A percentile compares a stretch with the other conserved stretches of the same genome.
Evolutionary conservation across 2,329 filamentous ascomycete genomes (phyloP).

Genomic region (Eutypella sp.): DNA sequence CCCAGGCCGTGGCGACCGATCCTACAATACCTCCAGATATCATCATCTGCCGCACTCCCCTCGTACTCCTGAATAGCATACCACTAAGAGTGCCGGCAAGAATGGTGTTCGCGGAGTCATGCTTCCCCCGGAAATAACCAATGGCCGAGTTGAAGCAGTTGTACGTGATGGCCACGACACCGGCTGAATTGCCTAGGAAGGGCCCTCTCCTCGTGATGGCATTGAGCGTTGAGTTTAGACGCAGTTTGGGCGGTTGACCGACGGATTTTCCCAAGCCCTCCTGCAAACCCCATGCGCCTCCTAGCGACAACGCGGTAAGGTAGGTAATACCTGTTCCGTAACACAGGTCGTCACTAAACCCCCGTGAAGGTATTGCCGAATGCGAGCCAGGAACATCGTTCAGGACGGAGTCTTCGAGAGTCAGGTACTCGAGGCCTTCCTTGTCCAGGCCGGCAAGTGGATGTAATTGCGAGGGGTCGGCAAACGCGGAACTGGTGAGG

Average conservation of each 20-base stretch:
- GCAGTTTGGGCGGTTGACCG: slow-evolving; percentile 77
- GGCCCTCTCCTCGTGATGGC: slow-evolving; percentile 88
- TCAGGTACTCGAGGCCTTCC: slow-evolving; percentile 90
- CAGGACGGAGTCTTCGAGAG: slow-evolving; percentile 85
- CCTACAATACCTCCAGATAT: slow-evolving; percentile 90
- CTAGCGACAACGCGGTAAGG: slow-evolving; percentile 75
- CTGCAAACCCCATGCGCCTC: slow-evolving; percentile 86
- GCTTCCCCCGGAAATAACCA: slow-evolving; percentile 74
- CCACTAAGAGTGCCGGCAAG: slow-evolving; percentile 81
- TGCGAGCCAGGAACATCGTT: slow-evolving; percentile 80
- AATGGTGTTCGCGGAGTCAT: slow-evolving; percentile 87
- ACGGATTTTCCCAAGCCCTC: slow-evolving; percentile 82
- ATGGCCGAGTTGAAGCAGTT: slow-evolving; percentile 87
- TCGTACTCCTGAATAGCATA: slow-evolving; percentile 94
- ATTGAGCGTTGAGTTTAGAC: slow-evolving; percentile 91
- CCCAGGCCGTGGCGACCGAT: slow-evolving; percentile 79
- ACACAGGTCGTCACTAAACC: slow-evolving; percentile 97
- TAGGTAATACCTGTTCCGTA: slow-evolving; percentile 97
- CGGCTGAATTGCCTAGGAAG: slow-evolving; percentile 93
- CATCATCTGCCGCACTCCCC: slow-evolving; percentile 85
- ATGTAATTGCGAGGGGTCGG: slow-evolving; percentile 85
- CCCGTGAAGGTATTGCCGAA: slow-evolving; percentile 86
- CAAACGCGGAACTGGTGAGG: slow-evolving; percentile 68
- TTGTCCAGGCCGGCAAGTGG: slow-evolving; percentile 90
- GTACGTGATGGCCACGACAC: slow-evolving; percentile 92